Evolutionary conservation across 352 stramenopile species (phyloP).

Genomic region (Pilasporangium apinafurcum): DNA sequence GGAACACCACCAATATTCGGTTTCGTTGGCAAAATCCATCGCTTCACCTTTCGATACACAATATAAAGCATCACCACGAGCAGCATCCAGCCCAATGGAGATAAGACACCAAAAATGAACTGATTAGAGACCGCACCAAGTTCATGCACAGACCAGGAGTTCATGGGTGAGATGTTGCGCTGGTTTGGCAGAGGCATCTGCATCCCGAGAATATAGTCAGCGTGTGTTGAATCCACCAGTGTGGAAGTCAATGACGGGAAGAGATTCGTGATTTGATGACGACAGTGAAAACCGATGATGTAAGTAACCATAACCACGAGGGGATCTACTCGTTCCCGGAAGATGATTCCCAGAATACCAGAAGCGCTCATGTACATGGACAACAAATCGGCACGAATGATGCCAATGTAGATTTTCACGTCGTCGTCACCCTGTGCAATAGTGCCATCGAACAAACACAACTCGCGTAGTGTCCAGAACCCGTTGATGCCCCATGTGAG

Average conservation of each 20-base stretch:
- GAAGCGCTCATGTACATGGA: slow-evolving; percentile 7
- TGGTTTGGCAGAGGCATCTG: neutral
- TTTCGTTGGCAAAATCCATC: slow-evolving; percentile 5
- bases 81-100: slow-evolving; percentile 6
- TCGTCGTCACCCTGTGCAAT: neutral
- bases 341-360: neutral
- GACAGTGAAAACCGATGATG: slow-evolving; percentile 8
- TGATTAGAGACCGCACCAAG: neutral
- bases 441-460: slow-evolving; percentile 28
- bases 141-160: slow-evolving; percentile 2
- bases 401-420: neutral
- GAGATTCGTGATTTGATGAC: slow-evolving; percentile 2
- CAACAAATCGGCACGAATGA: slow-evolving; percentile 11
- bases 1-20: too few species aligned
- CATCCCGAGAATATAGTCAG: neutral
- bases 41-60: slow-evolving; percentile 5
- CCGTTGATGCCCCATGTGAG: slow-evolving; percentile 30
- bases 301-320: slow-evolving; percentile 8
- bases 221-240: neutral
- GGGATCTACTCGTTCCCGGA: slow-evolving; percentile 4
- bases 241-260: neutral
- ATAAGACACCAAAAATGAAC: neutral
- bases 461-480: slow-evolving; percentile 37
- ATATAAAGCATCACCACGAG: slow-evolving; percentile 10
- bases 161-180: slow-evolving; percentile 18